A percentile compares a stretch with the other conserved stretches of the same genome.
Evolutionary conservation across 2,329 filamentous ascomycete genomes (phyloP).

Genomic region (Ilyonectria sp.): DNA sequence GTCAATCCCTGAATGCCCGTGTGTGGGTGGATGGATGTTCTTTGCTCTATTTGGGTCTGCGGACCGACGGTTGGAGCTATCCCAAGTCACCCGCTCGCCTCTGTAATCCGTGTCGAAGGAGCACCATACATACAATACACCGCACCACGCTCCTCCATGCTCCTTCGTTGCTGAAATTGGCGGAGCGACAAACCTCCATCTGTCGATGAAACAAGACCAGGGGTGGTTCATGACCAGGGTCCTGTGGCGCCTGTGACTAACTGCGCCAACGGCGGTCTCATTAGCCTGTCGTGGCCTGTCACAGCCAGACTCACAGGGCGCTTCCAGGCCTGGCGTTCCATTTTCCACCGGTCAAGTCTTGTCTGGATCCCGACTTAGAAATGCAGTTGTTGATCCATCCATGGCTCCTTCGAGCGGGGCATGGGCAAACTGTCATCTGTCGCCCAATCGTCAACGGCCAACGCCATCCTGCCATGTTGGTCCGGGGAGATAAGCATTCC

Average conservation of each 20-base stretch:
- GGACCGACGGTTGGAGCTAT: slow-evolving; percentile 25
- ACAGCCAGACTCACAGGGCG: slow-evolving; percentile 20
- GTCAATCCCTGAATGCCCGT: too few relatives aligned
- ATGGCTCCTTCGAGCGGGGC: background rate
- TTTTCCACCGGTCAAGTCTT: background rate
- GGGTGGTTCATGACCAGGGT: slow-evolving; percentile 27
- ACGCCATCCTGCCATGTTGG: background rate
- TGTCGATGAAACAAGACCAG: slow-evolving; percentile 32
- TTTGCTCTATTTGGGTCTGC: slow-evolving; percentile 19
- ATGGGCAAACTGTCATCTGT: background rate
- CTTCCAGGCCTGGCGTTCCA: slow-evolving; percentile 15
- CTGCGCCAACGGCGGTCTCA: slow-evolving; percentile 35
- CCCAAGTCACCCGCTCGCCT: slow-evolving; percentile 1
- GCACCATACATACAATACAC: slow-evolving; percentile 9
- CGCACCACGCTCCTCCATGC: slow-evolving; percentile 21
- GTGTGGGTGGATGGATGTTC: slow-evolving; percentile 9
- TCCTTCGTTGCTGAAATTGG: slow-evolving; percentile 29
- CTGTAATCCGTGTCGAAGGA: background rate
- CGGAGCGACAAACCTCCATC: slow-evolving; percentile 27
- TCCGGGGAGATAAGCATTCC: slow-evolving; percentile 3
- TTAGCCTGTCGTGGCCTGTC: slow-evolving; percentile 22
- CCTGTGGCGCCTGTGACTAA: slow-evolving; percentile 35
- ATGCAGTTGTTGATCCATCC: background rate
- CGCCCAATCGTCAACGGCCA: background rate
- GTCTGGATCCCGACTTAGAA: background rate